Base-by-base conservation (phyloP, 1,284 basidiomycete genomes). In the Ganoderma leucocontextum region DNA sequence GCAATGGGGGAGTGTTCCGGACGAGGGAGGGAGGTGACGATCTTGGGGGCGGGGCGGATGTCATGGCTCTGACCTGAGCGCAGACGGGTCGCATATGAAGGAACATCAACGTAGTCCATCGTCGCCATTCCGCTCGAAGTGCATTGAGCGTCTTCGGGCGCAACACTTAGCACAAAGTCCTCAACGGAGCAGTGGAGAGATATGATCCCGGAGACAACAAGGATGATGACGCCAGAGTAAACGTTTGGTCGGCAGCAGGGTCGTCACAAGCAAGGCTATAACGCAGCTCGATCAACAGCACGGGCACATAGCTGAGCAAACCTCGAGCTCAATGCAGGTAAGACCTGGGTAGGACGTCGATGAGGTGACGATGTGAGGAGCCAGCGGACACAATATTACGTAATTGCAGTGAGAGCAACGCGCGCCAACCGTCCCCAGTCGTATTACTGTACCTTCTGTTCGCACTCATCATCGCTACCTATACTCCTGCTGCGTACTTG, bases 41-140 rank as follows among this genome's bases (percentile, higher is more conserved):
- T 79, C 71, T 81, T 85, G 6, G 82, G 77, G 1, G 81, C 82
- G 22, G 84, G 83, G 15, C 82, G 81, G 4, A 85, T 73, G 42
- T 78, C 74, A 63, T 72, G 63, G 42, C 65, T 65, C 33, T 68
- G 55, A n/a, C 67, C 69, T 1, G 79, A 75, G 38, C 80, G 80
- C 22, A 89, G 81, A 2, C 82, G 82, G 13, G 82, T 80, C 0
- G 83, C 86, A 59, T 82, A 82, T 19, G 81, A 61, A 0, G 87
- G 87, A 47, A 89, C 79, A 2, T 85, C 82, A 63, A 88, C 81
- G 73, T 88, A 89, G 63, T 86, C 85, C 41, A 88, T 78, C 22
- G 81, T 81, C 59, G 84, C 81, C 85, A 86, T 78, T 52, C 35
- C n/a, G 33, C 42, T 36, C 9, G 29, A 15, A 13, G 35, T n/a